phyloP scores from a whole-genome alignment of 371 early-diverging fungal species.

The Conidiobolus incongruus region DNA sequence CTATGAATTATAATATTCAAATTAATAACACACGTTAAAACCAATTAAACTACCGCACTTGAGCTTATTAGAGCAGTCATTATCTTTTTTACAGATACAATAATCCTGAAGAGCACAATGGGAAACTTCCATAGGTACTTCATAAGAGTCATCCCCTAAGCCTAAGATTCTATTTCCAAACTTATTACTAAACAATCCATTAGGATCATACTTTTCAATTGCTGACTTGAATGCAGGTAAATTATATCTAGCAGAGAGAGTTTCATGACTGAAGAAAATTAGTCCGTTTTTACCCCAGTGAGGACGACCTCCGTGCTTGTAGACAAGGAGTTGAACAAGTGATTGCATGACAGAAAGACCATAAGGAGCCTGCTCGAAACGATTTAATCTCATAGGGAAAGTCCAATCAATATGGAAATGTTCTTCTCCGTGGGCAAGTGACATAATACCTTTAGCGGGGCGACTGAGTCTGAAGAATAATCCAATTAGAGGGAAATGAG shows the following conservation, averaged over 20 bases:
- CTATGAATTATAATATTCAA: too few species aligned
- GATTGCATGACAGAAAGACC: neutral
- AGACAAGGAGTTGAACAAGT: neutral
- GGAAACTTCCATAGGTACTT: neutral
- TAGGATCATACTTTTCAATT: neutral
- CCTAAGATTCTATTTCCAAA: neutral
- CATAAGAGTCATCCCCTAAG: neutral
- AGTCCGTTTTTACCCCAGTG: conserved; percentile 1
- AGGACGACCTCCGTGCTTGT: neutral
- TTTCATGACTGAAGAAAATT: neutral
- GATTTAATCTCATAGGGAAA: neutral
- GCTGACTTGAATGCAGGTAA: neutral
- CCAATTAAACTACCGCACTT: neutral
- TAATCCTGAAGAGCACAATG: neutral
- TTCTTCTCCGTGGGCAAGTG: neutral
- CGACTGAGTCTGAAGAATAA: neutral
- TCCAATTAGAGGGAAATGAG: neutral
- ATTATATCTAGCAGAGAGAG: neutral
- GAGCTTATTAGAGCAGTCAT: neutral
- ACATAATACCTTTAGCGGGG: neutral
- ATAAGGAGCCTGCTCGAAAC: neutral
- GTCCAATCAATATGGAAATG: neutral
- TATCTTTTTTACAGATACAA: neutral
- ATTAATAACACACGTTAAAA: too few species aligned
- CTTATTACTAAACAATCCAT: neutral